Evolutionary conservation across 306 rosid genomes (phyloP).

Genomic region (Inga leiocalycina): DNA sequence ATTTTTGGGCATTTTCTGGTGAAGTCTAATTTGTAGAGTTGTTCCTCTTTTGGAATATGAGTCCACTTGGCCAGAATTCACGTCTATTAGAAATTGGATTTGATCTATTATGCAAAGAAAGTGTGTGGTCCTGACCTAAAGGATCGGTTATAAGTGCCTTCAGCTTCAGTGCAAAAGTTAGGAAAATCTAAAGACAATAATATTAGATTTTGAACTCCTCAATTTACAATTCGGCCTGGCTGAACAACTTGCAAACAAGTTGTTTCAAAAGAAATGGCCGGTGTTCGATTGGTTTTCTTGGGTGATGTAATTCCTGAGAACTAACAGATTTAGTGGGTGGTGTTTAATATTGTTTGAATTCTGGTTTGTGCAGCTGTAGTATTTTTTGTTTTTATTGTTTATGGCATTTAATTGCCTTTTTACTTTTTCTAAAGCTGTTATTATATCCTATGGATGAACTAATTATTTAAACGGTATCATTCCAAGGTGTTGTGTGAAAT

Average conservation of each 20-base stretch:
- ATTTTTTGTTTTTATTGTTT: background rate
- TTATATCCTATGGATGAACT: background rate
- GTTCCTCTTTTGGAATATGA: background rate
- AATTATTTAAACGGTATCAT: background rate
- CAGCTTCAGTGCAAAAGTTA: background rate
- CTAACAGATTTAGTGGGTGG: background rate
- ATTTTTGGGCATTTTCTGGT: background rate
- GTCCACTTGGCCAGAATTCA: constrained; percentile 1
- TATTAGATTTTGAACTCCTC: background rate
- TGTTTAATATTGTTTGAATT: background rate
- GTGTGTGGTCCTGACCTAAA: background rate
- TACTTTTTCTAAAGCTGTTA: background rate
- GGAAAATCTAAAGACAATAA: background rate
- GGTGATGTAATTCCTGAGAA: background rate
- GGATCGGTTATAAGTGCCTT: background rate
- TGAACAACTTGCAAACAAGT: background rate
- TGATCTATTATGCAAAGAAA: background rate
- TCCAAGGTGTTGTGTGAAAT: background rate
- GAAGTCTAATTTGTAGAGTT: background rate
- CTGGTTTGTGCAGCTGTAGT: background rate
- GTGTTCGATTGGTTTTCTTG: background rate
- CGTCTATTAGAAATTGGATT: background rate
- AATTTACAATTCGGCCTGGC: background rate
- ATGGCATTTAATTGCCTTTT: background rate
- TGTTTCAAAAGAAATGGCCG: background rate